These are phyloP conservation scores for Aspergillus proliferans DNA, from an alignment of 2,329 filamentous ascomycete species.

Conservation along the genomic window DNA sequence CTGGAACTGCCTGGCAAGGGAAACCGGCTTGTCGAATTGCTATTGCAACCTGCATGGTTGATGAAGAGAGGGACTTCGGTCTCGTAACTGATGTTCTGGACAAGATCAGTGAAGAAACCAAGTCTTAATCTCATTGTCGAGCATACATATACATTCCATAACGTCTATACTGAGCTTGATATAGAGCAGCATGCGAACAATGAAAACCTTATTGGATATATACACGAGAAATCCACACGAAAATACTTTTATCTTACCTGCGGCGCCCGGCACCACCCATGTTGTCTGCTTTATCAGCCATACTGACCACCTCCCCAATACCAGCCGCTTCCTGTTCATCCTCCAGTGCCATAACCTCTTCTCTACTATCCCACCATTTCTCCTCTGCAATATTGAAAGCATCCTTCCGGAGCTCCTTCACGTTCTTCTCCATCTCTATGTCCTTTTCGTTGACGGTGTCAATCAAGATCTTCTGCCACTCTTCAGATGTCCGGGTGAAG, in stretches of 20 bases:
- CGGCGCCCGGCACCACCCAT: constrained; percentile 43
- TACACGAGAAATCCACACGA: neutral
- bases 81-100: constrained; percentile 61
- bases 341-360: constrained; percentile 85
- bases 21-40: constrained; percentile 72
- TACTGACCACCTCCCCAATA: constrained; percentile 86
- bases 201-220: neutral
- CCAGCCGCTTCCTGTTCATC: constrained; percentile 94
- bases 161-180: neutral
- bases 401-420: constrained; percentile 89
- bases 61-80: constrained; percentile 59
- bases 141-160: neutral
- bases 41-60: constrained; percentile 75
- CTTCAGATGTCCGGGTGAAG: constrained; percentile 76
- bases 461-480: constrained; percentile 86
- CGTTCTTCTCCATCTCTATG: constrained; percentile 49
- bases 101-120: constrained; percentile 27
- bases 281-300: constrained; percentile 63
- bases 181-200: neutral
- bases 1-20: constrained; percentile 71
- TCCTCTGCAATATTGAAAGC: constrained; percentile 89
- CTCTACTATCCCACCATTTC: constrained; percentile 97
- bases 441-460: constrained; percentile 65
- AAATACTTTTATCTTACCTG: constrained; percentile 25
- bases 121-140: neutral